Evolutionary conservation across 2,329 filamentous ascomycete species (phyloP).

Genomic region (Ophiostoma ips): DNA sequence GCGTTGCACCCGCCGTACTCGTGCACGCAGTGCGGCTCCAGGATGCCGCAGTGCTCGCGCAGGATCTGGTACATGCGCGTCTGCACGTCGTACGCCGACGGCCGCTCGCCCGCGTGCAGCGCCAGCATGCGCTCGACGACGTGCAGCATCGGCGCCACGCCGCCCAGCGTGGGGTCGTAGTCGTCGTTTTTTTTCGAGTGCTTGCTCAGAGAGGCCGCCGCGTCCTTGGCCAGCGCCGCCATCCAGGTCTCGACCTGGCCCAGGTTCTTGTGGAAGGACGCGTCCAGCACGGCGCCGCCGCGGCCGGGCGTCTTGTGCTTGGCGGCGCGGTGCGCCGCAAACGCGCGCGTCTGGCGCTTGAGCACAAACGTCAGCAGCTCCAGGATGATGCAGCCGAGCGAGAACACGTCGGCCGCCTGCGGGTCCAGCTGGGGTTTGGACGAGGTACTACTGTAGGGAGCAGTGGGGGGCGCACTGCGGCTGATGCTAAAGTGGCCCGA

Average conservation of each 20-base stretch:
- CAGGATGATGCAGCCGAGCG: slow-evolving; percentile 57
- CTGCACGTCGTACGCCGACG: slow-evolving; percentile 37
- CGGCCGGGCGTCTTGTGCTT: slow-evolving; percentile 46
- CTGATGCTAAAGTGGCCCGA: slow-evolving; percentile 25
- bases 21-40: slow-evolving; percentile 41
- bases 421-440: slow-evolving; percentile 28
- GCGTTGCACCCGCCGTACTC: slow-evolving; percentile 23
- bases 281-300: slow-evolving; percentile 49
- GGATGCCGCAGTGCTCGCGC: slow-evolving; percentile 31
- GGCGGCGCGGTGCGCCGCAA: slow-evolving; percentile 50
- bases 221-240: slow-evolving; percentile 44
- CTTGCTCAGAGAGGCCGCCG: slow-evolving; percentile 16
- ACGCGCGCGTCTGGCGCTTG: slow-evolving; percentile 52
- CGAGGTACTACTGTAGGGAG: not conserved
- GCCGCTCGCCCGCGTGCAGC: slow-evolving; percentile 36
- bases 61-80: slow-evolving; percentile 38
- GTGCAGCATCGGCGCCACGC: slow-evolving; percentile 37
- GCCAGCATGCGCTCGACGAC: slow-evolving; percentile 42
- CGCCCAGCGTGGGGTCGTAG: slow-evolving; percentile 28
- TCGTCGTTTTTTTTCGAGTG: slow-evolving; percentile 24
- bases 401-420: slow-evolving; percentile 56
- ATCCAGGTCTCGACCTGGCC: slow-evolving; percentile 59
- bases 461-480: slow-evolving; percentile 17
- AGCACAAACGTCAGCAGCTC: slow-evolving; percentile 57
- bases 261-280: slow-evolving; percentile 59